These are phyloP conservation scores for Ailanthus altissimus DNA, from an alignment of 345 rosid genomes.

Conservation along the genomic window DNA sequence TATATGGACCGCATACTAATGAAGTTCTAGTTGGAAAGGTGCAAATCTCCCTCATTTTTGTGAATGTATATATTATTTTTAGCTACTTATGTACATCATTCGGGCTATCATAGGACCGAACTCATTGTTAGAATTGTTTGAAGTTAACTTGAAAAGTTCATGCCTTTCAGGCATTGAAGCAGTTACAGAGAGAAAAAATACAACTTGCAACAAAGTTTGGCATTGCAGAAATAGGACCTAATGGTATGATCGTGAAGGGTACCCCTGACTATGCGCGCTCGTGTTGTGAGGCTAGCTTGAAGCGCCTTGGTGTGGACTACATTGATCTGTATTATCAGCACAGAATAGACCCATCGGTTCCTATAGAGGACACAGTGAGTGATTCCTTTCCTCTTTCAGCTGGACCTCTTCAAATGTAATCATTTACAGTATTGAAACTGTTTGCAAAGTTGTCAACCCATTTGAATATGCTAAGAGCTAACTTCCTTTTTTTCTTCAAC, in stretches of 20 bases:
- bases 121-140: background rate
- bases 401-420: background rate
- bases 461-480: background rate
- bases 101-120: background rate
- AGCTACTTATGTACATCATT: background rate
- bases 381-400: background rate
- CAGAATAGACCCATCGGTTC: constrained; percentile 45
- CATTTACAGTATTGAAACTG: background rate
- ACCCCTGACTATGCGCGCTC: constrained; percentile 51
- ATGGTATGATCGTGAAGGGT: constrained; percentile 34
- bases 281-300: constrained; percentile 61
- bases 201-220: constrained; percentile 64
- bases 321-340: constrained; percentile 58
- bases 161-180: constrained; percentile 53
- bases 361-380: constrained; percentile 55
- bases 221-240: constrained; percentile 19
- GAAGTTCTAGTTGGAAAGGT: constrained; percentile 60
- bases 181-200: constrained; percentile 53
- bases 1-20: constrained; percentile 45
- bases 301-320: constrained; percentile 52
- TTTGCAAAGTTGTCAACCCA: background rate
- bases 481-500: background rate
- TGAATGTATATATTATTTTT: background rate
- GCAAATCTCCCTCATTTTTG: background rate
- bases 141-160: background rate